These are phyloP conservation scores for Hypoxylon trugodes DNA, from an alignment of 495 filamentous ascomycete species.

Conservation along the genomic window DNA sequence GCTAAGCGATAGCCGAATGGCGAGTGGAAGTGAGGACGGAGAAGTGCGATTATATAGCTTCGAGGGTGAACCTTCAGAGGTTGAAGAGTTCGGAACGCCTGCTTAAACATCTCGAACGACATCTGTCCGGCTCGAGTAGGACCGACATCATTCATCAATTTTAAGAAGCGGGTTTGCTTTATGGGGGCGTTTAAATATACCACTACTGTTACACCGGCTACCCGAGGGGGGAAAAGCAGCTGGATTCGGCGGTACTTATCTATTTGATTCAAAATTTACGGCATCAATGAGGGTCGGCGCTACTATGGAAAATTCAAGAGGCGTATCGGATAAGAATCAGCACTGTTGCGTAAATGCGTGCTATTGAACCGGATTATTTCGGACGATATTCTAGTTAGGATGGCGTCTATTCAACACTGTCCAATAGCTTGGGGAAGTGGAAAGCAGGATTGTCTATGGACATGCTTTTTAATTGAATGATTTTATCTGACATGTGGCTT, in stretches of 20 bases:
- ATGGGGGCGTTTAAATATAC: slow-evolving; percentile 34
- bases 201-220: slow-evolving; percentile 16
- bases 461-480: slow-evolving; percentile 4
- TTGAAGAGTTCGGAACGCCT: slow-evolving; percentile 47
- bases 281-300: slow-evolving; percentile 14
- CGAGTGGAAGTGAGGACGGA: slow-evolving; percentile 91
- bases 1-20: slow-evolving; percentile 84
- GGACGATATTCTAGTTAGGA: slow-evolving; percentile 8
- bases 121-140: neutral
- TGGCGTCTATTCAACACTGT: slow-evolving; percentile 27
- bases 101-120: slow-evolving; percentile 22
- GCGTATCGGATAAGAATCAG: slow-evolving; percentile 16
- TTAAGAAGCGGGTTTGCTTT: slow-evolving; percentile 18
- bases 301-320: slow-evolving; percentile 21
- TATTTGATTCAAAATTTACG: slow-evolving; percentile 6
- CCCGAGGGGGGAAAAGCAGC: slow-evolving; percentile 11
- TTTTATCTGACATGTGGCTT: neutral
- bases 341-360: neutral
- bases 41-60: slow-evolving; percentile 90
- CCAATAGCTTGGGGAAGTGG: neutral
- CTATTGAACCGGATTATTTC: neutral
- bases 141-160: slow-evolving; percentile 1
- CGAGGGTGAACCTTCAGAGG: slow-evolving; percentile 58
- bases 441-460: neutral
- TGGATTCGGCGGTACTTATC: slow-evolving; percentile 1